Evolutionary conservation across 23 red algal genomes (phyloP), one percentile per base, ranked within the genome.

Genomic region (Chondrus crispus): DNA sequence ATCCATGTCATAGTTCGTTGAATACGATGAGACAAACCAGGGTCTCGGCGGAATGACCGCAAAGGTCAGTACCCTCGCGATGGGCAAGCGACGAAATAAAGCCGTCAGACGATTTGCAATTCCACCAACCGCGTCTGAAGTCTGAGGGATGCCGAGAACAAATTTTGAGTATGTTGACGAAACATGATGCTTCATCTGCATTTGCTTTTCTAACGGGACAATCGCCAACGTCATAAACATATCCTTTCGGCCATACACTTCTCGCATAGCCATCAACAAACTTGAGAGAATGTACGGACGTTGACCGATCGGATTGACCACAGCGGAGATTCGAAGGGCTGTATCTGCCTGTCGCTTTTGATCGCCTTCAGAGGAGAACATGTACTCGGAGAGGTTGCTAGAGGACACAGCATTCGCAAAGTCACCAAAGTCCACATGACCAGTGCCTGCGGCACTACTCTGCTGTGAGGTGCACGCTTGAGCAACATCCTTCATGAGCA

Each of bases 1-100:
- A 66, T 99, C 97, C 80, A 96, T 91, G 70, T 99, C 97, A 33
- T 80, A 75, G 39, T 85, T 76, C 13, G 97, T 92, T 36, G 91
- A 76, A 44, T 86, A 58, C 5, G 91, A 78, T 32, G 79, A 81
- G 44, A 94, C 88, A 18, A 99, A 88, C 97, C 97, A 99, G 6
- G 83, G 62, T 26, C 91, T 74, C 20, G 93, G 97, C 6, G 97
- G 64, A 18, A 62, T 85, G 30, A 99, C 72, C 30, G 70, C 30
- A 24, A 99, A 83, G 6, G 93, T 96, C 22, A 96, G 81, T 24
- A 96, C 88, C 29, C 54, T 80, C 41, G 81, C 9, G 7, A 85
- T 78, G 2, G 91, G 90, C 38, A 99, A 81, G 19, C 81, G 42
- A 19, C 66, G 72, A 48, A 98, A 95, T 45, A 80, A 60, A 40